These are phyloP conservation scores for Urochloa ruziziensis DNA, from an alignment of 176 grass and related monocot species.

Conservation along the genomic window DNA sequence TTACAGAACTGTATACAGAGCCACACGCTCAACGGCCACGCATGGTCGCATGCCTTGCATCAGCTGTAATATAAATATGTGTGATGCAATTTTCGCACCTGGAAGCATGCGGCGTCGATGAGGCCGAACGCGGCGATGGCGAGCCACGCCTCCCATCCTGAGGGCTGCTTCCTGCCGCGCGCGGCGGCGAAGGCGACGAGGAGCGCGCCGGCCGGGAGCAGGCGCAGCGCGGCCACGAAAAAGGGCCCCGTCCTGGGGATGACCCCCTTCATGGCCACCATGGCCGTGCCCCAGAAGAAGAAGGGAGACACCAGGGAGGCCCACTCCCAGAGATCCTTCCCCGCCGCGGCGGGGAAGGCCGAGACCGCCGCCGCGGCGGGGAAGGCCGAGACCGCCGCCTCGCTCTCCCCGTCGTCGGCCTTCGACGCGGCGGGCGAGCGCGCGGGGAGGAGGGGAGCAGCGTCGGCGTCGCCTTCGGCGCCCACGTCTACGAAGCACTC, in stretches of 20 bases:
- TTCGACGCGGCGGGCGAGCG: not conserved
- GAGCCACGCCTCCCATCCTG: constrained; percentile 63
- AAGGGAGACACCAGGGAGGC: constrained; percentile 78
- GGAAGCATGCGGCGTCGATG: constrained; percentile 87
- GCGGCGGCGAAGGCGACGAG: constrained; percentile 71
- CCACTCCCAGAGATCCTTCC: constrained; percentile 52
- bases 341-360: not conserved
- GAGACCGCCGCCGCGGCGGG: too few relatives aligned
- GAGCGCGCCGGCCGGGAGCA: constrained; percentile 68
- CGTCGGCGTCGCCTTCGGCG: not conserved
- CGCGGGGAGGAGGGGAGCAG: not conserved
- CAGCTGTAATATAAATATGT: not conserved
- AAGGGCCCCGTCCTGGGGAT: constrained; percentile 91
- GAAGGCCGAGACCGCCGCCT: not conserved
- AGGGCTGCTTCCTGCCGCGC: constrained; percentile 73
- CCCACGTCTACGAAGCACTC: constrained; percentile 49
- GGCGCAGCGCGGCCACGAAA: constrained; percentile 75
- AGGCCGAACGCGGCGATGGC: constrained; percentile 66
- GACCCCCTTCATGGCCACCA: constrained; percentile 99
- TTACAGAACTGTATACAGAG: not conserved
- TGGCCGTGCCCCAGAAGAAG: constrained; percentile 99
- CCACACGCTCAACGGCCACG: not conserved
- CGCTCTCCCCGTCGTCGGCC: not conserved
- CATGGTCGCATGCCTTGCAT: not conserved
- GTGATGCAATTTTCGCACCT: constrained; percentile 39